Evolutionary conservation across 306 rosid genomes (phyloP).

Genomic region (Hippophae rhamnoides): DNA sequence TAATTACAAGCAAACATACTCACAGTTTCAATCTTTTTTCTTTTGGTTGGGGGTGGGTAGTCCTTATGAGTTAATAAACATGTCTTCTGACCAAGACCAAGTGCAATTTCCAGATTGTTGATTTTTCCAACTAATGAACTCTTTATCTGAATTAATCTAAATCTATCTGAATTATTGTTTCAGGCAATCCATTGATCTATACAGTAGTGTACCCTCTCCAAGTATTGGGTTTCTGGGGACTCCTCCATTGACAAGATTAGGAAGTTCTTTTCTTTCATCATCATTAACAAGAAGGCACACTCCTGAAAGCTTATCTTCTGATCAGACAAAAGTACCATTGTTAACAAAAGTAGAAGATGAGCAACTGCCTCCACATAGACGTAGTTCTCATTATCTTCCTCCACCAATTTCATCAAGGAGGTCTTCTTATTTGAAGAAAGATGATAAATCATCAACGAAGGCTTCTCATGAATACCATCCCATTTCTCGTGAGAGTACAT

Average conservation of each 20-base stretch:
- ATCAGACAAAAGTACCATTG: slow-evolving; percentile 39
- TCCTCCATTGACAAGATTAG: slow-evolving; percentile 62
- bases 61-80: no score
- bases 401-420: slow-evolving; percentile 54
- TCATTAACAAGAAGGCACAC: slow-evolving; percentile 91
- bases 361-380: slow-evolving; percentile 34
- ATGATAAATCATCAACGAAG: slow-evolving; percentile 37
- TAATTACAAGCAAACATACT: no score
- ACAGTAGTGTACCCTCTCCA: slow-evolving; percentile 87
- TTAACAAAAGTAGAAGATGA: slow-evolving; percentile 38
- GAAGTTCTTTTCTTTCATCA: slow-evolving; percentile 85
- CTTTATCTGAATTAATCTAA: background rate
- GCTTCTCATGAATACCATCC: slow-evolving; percentile 61
- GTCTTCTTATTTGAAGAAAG: slow-evolving; percentile 35
- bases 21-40: no score
- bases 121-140: background rate
- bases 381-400: slow-evolving; percentile 52
- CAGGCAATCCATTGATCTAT: slow-evolving; percentile 96
- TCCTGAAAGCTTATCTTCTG: slow-evolving; percentile 61
- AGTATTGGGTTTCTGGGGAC: slow-evolving; percentile 79
- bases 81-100: background rate
- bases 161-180: slow-evolving; percentile 7
- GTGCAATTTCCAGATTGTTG: background rate
- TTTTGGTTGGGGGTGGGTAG: no score
- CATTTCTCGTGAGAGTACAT: slow-evolving; percentile 55